Percentiles rank a stretch among this genome's conserved stretches.
phyloP scores from a whole-genome alignment of 208 protist species.

The Crithidia brevicula region DNA sequence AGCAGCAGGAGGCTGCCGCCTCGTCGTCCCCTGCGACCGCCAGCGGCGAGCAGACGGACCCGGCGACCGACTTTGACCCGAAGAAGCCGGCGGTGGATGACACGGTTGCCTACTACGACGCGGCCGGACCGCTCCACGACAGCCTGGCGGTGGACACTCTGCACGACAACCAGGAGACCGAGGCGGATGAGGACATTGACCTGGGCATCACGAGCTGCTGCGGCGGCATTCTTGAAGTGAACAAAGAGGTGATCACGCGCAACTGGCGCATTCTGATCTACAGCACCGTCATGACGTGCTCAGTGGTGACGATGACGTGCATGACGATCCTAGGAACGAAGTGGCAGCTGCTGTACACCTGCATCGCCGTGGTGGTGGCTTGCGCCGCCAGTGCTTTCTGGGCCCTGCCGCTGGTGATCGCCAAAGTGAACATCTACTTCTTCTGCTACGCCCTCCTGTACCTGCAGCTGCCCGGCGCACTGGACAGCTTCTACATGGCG shows the following conservation, averaged over 20 bases:
- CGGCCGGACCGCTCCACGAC: slow-evolving; percentile 1
- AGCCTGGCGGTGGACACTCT: slow-evolving; percentile 15
- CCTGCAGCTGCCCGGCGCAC: slow-evolving; percentile 56
- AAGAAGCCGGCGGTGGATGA: slow-evolving; percentile 25
- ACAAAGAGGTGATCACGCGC: slow-evolving; percentile 53
- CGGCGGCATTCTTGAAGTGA: slow-evolving; percentile 58
- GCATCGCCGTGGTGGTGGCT: slow-evolving; percentile 37
- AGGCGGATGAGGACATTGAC: slow-evolving; percentile 8
- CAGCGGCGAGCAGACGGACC: background rate
- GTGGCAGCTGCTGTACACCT: slow-evolving; percentile 38
- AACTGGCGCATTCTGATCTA: slow-evolving; percentile 66
- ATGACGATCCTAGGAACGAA: slow-evolving; percentile 46
- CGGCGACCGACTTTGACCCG: slow-evolving; percentile 6
- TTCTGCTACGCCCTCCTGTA: slow-evolving; percentile 64
- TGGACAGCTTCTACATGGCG: slow-evolving; percentile 72
- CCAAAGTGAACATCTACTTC: slow-evolving; percentile 69
- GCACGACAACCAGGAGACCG: slow-evolving; percentile 1
- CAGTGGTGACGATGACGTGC: slow-evolving; percentile 48
- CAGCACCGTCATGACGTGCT: slow-evolving; percentile 49
- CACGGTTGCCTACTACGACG: slow-evolving; percentile 8
- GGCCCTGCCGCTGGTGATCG: slow-evolving; percentile 64
- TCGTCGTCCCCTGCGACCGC: background rate
- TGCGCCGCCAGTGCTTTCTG: slow-evolving; percentile 56
- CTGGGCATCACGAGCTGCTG: slow-evolving; percentile 30
- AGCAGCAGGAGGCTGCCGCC: background rate